A percentile compares a stretch with the other conserved stretches of the same genome.
These are phyloP conservation scores for Aspergillus biplanus DNA, from an alignment of 495 filamentous ascomycete genomes.

Conservation along the genomic window DNA sequence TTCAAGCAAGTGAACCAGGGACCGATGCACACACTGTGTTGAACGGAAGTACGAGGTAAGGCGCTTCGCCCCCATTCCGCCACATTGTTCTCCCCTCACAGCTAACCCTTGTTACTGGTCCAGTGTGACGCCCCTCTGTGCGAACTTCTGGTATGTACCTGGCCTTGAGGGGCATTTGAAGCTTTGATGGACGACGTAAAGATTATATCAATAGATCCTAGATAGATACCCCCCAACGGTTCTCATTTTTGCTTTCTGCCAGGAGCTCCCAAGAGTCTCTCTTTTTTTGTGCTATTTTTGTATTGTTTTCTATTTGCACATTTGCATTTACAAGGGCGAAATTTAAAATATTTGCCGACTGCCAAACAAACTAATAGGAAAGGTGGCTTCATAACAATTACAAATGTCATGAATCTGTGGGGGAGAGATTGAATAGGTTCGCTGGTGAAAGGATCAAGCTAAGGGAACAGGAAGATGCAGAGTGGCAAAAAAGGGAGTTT, in stretches of 20 bases:
- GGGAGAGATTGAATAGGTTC: background rate
- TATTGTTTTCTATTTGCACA: slow-evolving; percentile 6
- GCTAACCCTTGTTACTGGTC: background rate
- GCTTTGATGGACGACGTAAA: slow-evolving; percentile 38
- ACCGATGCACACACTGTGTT: slow-evolving; percentile 94
- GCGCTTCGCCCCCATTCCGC: background rate
- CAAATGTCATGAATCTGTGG: too few species aligned
- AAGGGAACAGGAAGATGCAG: background rate
- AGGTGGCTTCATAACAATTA: too few species aligned
- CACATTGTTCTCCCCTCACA: slow-evolving; percentile 13
- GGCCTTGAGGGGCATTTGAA: slow-evolving; percentile 70
- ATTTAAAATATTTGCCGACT: background rate
- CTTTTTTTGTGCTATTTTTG: background rate
- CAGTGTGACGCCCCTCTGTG: slow-evolving; percentile 87
- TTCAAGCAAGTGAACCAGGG: slow-evolving; percentile 62
- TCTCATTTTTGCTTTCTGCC: slow-evolving; percentile 19
- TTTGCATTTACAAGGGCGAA: background rate
- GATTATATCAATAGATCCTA: slow-evolving; percentile 17
- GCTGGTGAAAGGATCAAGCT: background rate
- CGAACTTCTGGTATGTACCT: slow-evolving; percentile 89
- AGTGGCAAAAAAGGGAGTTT: slow-evolving; percentile 9
- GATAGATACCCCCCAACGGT: slow-evolving; percentile 34
- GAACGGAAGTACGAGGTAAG: slow-evolving; percentile 62
- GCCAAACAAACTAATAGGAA: too few species aligned
- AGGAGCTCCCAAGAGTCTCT: slow-evolving; percentile 10